Conservation (phyloP, 805 yeast species). For the Blastobotrys muscicola region DNA sequence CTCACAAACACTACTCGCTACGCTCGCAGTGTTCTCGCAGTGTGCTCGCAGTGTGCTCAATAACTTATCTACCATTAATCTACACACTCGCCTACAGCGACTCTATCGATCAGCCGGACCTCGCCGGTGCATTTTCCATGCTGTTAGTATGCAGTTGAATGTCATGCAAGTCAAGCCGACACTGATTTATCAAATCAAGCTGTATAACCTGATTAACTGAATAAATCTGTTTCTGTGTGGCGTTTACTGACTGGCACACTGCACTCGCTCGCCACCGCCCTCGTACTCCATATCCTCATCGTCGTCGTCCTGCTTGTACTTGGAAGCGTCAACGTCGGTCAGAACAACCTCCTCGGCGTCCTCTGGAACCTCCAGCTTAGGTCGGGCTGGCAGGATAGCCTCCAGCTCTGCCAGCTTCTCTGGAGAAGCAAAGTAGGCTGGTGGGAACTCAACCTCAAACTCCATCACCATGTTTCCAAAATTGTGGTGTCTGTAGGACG, state of each 20-base stretch:
- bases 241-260: conserved; percentile 84
- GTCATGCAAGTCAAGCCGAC: too few species aligned
- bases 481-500: conserved; percentile 79
- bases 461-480: conserved; percentile 79
- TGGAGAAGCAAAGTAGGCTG: conserved; percentile 49
- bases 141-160: too few species aligned
- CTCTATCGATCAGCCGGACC: too few species aligned
- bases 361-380: conserved; percentile 47
- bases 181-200: too few species aligned
- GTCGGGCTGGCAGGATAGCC: conserved; percentile 70
- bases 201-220: too few species aligned
- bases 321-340: conserved; percentile 55
- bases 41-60: too few species aligned
- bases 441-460: conserved; percentile 86
- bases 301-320: conserved; percentile 49
- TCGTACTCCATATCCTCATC: conserved; percentile 32
- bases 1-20: too few species aligned
- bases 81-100: too few species aligned
- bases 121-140: too few species aligned
- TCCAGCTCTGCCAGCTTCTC: conserved; percentile 73
- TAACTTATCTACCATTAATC: too few species aligned
- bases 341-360: conserved; percentile 75
- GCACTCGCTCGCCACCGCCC: conserved; percentile 64
- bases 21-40: too few species aligned
- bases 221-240: too few species aligned